These are phyloP conservation scores for Sutorius eximius DNA, from an alignment of 1,284 basidiomycete species.

Conservation along the genomic window DNA sequence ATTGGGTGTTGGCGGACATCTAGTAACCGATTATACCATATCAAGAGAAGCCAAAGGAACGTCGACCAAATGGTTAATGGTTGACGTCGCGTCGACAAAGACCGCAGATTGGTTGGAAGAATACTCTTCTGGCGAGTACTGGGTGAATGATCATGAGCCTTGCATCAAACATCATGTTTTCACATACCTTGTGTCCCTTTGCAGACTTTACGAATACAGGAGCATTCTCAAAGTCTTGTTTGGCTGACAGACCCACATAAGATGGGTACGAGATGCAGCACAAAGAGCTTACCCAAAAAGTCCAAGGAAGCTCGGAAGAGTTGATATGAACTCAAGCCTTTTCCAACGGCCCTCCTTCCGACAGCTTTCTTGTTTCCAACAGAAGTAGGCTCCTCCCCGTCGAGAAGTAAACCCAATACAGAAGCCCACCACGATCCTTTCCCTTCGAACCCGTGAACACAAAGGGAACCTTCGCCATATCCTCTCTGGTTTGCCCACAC, in stretches of 20 bases:
- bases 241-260: slow-evolving; percentile 45
- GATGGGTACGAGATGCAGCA: not conserved
- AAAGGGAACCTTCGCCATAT: slow-evolving; percentile 59
- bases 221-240: slow-evolving; percentile 66
- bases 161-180: slow-evolving; percentile 5
- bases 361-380: slow-evolving; percentile 34
- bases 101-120: slow-evolving; percentile 48
- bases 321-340: slow-evolving; percentile 84
- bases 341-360: slow-evolving; percentile 59
- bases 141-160: slow-evolving; percentile 7
- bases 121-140: slow-evolving; percentile 63
- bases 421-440: slow-evolving; percentile 71
- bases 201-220: slow-evolving; percentile 63
- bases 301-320: slow-evolving; percentile 81
- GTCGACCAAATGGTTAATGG: slow-evolving; percentile 78
- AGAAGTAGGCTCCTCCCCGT: slow-evolving; percentile 58
- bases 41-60: slow-evolving; percentile 73
- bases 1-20: not conserved
- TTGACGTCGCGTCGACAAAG: slow-evolving; percentile 81
- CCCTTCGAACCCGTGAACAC: slow-evolving; percentile 67
- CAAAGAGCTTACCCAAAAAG: slow-evolving; percentile 58
- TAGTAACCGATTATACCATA: slow-evolving; percentile 44
- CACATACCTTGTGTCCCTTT: slow-evolving; percentile 49
- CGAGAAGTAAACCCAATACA: slow-evolving; percentile 69
- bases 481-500: slow-evolving; percentile 92